Evolutionary conservation across 257 asterid species (phyloP), one percentile per base, ranked within the genome.

Genomic region (Echites panduratus): DNA sequence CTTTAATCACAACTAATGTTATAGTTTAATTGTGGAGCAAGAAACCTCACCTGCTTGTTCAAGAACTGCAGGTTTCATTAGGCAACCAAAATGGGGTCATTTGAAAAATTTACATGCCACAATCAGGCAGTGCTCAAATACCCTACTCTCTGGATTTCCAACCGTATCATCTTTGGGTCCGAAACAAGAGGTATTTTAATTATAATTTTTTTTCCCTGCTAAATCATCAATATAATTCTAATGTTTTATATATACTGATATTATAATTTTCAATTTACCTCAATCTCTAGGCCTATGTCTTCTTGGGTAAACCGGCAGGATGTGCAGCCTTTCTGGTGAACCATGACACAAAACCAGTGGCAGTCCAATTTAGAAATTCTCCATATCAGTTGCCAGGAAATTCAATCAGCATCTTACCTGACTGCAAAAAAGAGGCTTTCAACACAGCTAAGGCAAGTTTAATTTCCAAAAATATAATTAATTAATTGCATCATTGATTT

Each of bases 301-400:
- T 86, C 57, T 57, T 22, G 13, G 80, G 86, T 71, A 85, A 79
- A 6, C 71, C 82, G 0, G 88, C 87, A 69, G 87, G 79, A 79
- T 93, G 98, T 77, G 90, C 92, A 72, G 97, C 98, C 32, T 88
- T 91, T 84, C 96, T 93, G 4, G 81, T 89, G 72, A 93, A 93
- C 80, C 72, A 66, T 50, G 87, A 87, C 73, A 70, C 32, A 6
- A n/a, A 9, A 53, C 61, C 24, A 9, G 91, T 75, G 16, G 56
- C 20, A 20, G 88, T 91, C 48, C 84, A 76, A 24, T 93, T 93
- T 74, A 81, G 65, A 57, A 83, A 88, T 57, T 77, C 66, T 12
- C 66, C 85, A 2, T 89, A 82, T 47, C 68, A 75, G 47, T 84
- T 93, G 66, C 96, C 93, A 70, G 89, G 66, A 14, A 76, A 74